These are phyloP conservation scores for Schizophyllum commune DNA, from an alignment of 1,284 basidiomycete species.

Conservation along the genomic window DNA sequence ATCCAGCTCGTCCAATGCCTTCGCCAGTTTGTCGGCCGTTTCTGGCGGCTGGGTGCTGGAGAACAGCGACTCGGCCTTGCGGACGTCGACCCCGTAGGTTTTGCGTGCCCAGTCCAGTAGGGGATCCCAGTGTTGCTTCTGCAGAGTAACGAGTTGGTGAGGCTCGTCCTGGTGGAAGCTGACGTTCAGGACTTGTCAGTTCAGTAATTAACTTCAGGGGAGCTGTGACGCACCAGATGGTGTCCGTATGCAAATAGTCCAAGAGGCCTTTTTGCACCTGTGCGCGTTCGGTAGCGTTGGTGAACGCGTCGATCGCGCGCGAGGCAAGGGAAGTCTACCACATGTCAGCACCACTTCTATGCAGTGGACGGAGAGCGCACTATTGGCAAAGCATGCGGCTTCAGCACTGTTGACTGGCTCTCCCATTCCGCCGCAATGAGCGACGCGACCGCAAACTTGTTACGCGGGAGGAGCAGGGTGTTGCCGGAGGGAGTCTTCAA, in stretches of 20 bases:
- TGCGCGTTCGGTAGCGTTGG: conserved; percentile 45
- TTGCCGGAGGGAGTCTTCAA: conserved; percentile 86
- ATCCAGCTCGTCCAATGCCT: conserved; percentile 58
- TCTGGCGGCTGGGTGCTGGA: conserved; percentile 61
- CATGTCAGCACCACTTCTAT: not conserved
- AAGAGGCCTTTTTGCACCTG: conserved; percentile 71
- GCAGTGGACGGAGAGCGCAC: conserved; percentile 22
- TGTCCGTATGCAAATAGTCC: conserved; percentile 92
- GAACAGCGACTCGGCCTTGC: conserved; percentile 62
- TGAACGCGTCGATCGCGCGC: conserved; percentile 80
- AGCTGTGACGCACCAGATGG: conserved; percentile 66
- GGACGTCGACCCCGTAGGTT: conserved; percentile 61
- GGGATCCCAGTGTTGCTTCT: conserved; percentile 87
- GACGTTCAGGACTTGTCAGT: conserved; percentile 5
- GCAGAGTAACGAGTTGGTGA: conserved; percentile 68
- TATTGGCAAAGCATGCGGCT: conserved; percentile 88
- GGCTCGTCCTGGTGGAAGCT: conserved; percentile 86
- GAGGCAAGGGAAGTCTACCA: conserved; percentile 84
- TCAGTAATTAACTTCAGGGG: not conserved
- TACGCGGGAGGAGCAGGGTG: conserved; percentile 62
- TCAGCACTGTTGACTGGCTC: conserved; percentile 80
- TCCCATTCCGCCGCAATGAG: conserved; percentile 96
- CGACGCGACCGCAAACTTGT: conserved; percentile 69
- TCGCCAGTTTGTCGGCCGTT: conserved; percentile 53
- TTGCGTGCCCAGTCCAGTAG: conserved; percentile 73